Conservation (phyloP, 371 early-diverging fungal genomes). For the Actinomucor elegans region DNA sequence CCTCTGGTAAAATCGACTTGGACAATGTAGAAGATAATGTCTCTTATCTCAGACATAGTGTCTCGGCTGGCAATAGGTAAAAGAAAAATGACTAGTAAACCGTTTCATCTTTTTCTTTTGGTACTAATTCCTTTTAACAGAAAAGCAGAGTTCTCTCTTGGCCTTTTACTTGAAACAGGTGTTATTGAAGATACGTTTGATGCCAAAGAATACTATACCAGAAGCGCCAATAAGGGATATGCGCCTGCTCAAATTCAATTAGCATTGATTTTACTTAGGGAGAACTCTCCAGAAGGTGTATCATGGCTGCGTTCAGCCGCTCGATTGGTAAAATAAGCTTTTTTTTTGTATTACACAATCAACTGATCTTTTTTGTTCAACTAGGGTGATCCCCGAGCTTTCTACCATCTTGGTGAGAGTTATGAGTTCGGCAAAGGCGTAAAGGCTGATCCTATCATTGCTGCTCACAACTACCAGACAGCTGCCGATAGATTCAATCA, state of each 20-base stretch:
- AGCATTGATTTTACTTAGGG: constrained; percentile 27
- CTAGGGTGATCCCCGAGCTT: constrained; percentile 38
- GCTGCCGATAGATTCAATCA: constrained; percentile 25
- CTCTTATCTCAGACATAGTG: constrained; percentile 15
- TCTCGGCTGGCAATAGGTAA: constrained; percentile 20
- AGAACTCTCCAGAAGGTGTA: constrained; percentile 31
- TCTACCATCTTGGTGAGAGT: constrained; percentile 38
- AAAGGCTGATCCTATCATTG: constrained; percentile 19
- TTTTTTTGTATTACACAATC: not conserved
- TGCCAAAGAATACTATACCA: constrained; percentile 28
- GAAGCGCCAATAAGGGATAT: constrained; percentile 45
- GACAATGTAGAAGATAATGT: constrained; percentile 55
- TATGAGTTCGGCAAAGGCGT: constrained; percentile 42
- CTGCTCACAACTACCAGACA: constrained; percentile 31
- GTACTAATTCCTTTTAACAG: no score
- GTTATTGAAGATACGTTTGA: constrained; percentile 27
- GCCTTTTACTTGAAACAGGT: constrained; percentile 16
- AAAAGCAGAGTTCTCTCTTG: constrained; percentile 18
- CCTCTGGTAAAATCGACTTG: constrained; percentile 21
- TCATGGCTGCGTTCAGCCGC: constrained; percentile 41
- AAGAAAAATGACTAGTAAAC: not conserved
- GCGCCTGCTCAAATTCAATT: constrained; percentile 42
- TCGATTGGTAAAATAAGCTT: constrained; percentile 27
- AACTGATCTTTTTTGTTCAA: constrained; percentile 4
- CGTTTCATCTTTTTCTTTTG: not conserved